Base-by-base conservation (phyloP, 495 filamentous ascomycete genomes). In the Penicillium chermesinum region DNA sequence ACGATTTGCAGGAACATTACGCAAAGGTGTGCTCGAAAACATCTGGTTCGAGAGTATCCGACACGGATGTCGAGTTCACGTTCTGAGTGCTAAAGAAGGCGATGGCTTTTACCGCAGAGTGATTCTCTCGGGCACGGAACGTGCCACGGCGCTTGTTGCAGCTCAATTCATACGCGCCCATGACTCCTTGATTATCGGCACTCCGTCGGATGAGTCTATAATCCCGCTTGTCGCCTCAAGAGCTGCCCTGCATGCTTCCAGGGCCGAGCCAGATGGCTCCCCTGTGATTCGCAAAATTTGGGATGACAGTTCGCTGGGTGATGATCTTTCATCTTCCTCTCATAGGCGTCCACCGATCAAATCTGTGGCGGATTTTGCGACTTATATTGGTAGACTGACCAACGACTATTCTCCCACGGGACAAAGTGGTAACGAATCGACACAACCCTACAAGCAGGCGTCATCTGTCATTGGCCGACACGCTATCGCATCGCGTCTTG, bases 31-130 rank as follows among this genome's bases (percentile, higher is more conserved):
- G 35, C 45, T 54, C 35, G 72, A 75, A 46, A 75, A 75, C 50
- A 61, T 73, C 7, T 73, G 58, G 59, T 64, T 61, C 46, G 45
- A 67, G 7, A 45, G 52, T 8, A 36, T 72, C 13, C 63, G 55
- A 10, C 62, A 72, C 46, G 72, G 70, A 20, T 73, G 72, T 41
- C 59, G 59, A 21, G 63, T 75, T 20, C 72, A 66, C 30, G 59
- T 71, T 2, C 22, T 69, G 17, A 50, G 54, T 34, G 34, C 61
- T 13, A 14, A 25, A 0, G 58, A 73, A 38, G 67, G 63, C 41
- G 59, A 67, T 22, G 69, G 70, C 13, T 17, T 53, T 0, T 40
- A 55, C 39, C 69, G 72, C 20, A 67, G 60, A 48, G 65, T 68
- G 12, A 48, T 72, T 35, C 25, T 75, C 32, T 56, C 62, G 17